These are phyloP conservation scores for Trametes maxima DNA, from an alignment of 768 basidiomycete species.

Conservation along the genomic window DNA sequence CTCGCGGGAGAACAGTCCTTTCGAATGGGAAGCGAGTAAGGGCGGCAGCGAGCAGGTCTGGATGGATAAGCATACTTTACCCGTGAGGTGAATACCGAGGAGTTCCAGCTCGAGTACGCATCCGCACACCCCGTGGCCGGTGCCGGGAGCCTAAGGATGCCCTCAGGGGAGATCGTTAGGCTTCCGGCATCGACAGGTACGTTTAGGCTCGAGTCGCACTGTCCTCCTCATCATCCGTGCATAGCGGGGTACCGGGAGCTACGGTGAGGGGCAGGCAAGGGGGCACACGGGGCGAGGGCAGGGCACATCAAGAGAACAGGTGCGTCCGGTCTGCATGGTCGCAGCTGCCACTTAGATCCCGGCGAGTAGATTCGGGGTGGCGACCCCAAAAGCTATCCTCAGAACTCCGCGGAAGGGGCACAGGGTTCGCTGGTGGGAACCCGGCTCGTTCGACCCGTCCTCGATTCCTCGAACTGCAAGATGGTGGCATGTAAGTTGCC, in stretches of 20 bases:
- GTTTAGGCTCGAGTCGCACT: neutral
- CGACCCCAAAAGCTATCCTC: neutral
- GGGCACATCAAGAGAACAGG: neutral
- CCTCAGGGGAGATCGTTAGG: no score
- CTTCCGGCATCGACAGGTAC: no score
- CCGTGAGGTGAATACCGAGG: no score
- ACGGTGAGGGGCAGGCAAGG: neutral
- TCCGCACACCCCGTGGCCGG: no score
- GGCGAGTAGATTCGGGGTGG: slow-evolving; percentile 9
- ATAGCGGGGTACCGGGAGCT: neutral
- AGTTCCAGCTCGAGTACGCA: no score
- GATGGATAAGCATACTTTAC: neutral
- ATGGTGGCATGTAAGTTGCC: neutral
- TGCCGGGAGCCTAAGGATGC: no score
- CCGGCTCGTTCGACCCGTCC: neutral
- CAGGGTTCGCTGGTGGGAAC: neutral
- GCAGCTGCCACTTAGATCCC: slow-evolving; percentile 7
- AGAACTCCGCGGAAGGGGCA: slow-evolving; percentile 3
- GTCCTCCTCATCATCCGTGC: neutral
- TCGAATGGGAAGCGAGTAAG: neutral
- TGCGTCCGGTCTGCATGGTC: neutral
- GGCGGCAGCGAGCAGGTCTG: neutral
- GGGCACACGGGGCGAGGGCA: neutral
- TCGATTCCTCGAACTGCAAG: neutral
- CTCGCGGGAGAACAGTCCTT: slow-evolving; percentile 8